Evolutionary conservation across 179 eudicot genomes (phyloP), one percentile per base, ranked within the genome.

Genomic region (Actinidia chinensis): DNA sequence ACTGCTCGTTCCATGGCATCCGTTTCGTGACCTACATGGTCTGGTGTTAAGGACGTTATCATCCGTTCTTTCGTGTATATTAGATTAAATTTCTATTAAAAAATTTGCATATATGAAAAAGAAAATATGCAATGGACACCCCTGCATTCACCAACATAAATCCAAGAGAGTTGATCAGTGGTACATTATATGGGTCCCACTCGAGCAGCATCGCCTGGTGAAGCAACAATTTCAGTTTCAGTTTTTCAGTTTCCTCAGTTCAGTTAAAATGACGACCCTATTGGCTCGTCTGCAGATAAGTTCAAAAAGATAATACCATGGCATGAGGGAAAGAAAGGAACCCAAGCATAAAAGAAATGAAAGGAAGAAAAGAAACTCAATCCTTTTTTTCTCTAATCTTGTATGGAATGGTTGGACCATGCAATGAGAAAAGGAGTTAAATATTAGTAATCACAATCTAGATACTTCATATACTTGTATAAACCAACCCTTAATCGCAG

Each of bases 81-180:
- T n/a, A n/a, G n/a, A n/a, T n/a, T n/a, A n/a, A n/a, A n/a, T n/a
- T n/a, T n/a, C n/a, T n/a, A n/a, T n/a, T n/a, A n/a, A n/a, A n/a
- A n/a, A n/a, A n/a, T n/a, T n/a, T n/a, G n/a, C n/a, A n/a, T n/a
- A n/a, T n/a, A n/a, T n/a, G n/a, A n/a, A n/a, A 74, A 33, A 76
- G 65, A 9, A 20, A 42, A 52, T 8, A 43, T 11, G 42, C 33
- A 44, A 44, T 33, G 52, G 25, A 44, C 63, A n/a, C 61, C 93
- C 98, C 96, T 93, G 96, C 88, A 90, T 90, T 78, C n/a, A n/a
- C 98, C 98, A 73, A 94, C 93, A 82, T 93, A 90, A 46, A 94
- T 92, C 73, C 98, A 78, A 94, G 88, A 36, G 98, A 94, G 80
- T 93, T 94, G 76, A 94, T 93, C 76, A 93, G 82, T 36, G 98